A percentile compares a stretch with the other conserved stretches of the same genome.
Evolutionary conservation across 2,329 filamentous ascomycete species (phyloP).

Genomic region (Penicillium sp.): DNA sequence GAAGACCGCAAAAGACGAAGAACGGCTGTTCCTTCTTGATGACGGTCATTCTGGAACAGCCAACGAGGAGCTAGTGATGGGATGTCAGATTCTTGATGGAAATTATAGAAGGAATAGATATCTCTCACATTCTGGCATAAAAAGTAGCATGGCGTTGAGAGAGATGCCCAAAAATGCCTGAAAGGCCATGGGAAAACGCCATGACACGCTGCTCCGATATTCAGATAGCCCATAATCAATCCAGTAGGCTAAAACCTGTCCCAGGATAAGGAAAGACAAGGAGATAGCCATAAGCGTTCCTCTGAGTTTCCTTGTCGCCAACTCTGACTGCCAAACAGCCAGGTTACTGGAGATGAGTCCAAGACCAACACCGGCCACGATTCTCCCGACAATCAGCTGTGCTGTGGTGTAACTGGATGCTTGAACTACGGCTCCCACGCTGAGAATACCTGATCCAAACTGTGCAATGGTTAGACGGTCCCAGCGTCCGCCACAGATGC

Average conservation of each 20-base stretch:
- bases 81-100: not conserved
- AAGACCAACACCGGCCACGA: constrained; percentile 56
- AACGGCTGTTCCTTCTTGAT: constrained; percentile 22
- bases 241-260: constrained; percentile 25
- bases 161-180: constrained; percentile 19
- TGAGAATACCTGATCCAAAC: constrained; percentile 62
- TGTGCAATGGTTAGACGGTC: constrained; percentile 63
- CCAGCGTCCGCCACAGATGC: constrained; percentile 60
- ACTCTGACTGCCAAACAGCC: constrained; percentile 34
- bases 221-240: constrained; percentile 32
- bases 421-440: constrained; percentile 64
- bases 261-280: constrained; percentile 28
- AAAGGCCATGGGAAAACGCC: constrained; percentile 26
- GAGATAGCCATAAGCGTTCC: constrained; percentile 19
- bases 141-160: constrained; percentile 20
- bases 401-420: constrained; percentile 53
- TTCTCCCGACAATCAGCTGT: constrained; percentile 61
- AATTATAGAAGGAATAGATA: not conserved
- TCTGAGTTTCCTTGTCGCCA: constrained; percentile 15
- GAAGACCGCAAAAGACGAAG: constrained; percentile 22
- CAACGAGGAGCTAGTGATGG: constrained; percentile 30
- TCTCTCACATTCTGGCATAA: constrained; percentile 27
- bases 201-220: constrained; percentile 28
- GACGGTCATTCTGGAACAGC: constrained; percentile 22
- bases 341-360: constrained; percentile 33